phyloP scores from a whole-genome alignment of 352 stramenopile species.

The Globisporangium barbulae region DNA sequence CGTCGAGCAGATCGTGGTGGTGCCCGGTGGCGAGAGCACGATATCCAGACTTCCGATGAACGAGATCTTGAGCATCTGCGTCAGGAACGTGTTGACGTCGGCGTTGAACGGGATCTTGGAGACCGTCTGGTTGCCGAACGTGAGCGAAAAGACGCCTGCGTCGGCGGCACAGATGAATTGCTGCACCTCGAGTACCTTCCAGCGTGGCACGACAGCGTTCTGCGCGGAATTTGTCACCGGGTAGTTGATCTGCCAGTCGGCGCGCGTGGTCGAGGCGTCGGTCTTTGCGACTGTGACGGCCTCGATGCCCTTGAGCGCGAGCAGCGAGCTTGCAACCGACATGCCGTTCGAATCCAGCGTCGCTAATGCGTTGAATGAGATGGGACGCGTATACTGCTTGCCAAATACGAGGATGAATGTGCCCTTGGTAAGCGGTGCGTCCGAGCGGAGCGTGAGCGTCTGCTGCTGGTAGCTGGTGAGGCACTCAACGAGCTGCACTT shows the following conservation, averaged over 20 bases:
- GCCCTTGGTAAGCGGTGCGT: conserved; percentile 41
- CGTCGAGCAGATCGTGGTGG: conserved; percentile 45
- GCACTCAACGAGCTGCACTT: conserved; percentile 62
- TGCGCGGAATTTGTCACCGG: conserved; percentile 41
- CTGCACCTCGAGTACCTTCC: conserved; percentile 68
- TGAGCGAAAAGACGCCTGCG: conserved; percentile 51
- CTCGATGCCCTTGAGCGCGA: conserved; percentile 34
- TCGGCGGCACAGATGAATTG: conserved; percentile 78
- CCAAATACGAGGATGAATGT: conserved; percentile 64
- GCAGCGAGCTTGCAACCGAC: conserved; percentile 48
- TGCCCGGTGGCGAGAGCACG: conserved; percentile 29
- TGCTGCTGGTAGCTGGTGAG: conserved; percentile 61
- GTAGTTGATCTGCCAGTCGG: conserved; percentile 55
- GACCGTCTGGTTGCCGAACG: conserved; percentile 52
- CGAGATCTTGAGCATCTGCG: conserved; percentile 34
- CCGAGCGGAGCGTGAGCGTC: conserved; percentile 39
- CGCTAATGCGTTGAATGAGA: conserved; percentile 49
- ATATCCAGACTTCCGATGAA: conserved; percentile 50
- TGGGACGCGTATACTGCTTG: conserved; percentile 59
- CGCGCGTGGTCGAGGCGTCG: conserved; percentile 27
- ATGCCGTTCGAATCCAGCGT: conserved; percentile 40
- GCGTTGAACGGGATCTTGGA: conserved; percentile 54
- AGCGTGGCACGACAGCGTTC: conserved; percentile 43
- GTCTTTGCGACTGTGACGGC: conserved; percentile 35
- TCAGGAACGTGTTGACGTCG: conserved; percentile 52